Evolutionary conservation across 1,284 basidiomycete genomes (phyloP).

Genomic region (Hypsizygus ulmarius): DNA sequence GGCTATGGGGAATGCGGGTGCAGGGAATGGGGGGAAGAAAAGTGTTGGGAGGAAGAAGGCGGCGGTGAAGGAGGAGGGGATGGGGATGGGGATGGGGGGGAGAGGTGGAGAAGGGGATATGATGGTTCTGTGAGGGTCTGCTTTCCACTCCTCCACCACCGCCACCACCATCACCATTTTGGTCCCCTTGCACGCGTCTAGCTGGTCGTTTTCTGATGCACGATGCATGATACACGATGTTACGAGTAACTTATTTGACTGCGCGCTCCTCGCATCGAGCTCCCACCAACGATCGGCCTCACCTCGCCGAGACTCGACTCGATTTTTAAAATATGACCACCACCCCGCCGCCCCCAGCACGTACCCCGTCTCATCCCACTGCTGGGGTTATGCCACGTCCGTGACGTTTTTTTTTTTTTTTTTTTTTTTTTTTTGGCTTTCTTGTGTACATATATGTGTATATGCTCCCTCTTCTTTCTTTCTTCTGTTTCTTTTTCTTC

Average conservation of each 20-base stretch:
- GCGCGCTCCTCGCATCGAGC: background rate
- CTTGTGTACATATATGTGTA: background rate
- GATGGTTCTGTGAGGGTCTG: constrained; percentile 19
- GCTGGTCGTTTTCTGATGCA: too few species aligned
- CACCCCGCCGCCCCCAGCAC: background rate
- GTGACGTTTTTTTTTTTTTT: background rate
- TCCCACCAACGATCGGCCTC: background rate
- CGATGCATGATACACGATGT: background rate
- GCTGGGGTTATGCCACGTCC: background rate
- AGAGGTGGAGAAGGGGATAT: constrained; percentile 13
- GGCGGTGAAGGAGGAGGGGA: constrained; percentile 1
- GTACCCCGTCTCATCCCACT: background rate
- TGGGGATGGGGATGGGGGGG: constrained; percentile 13
- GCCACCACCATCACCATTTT: background rate
- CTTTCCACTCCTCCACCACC: too few species aligned
- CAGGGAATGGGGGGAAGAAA: constrained; percentile 4
- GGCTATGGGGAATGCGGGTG: background rate
- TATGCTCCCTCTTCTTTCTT: background rate
- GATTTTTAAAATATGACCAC: too few species aligned
- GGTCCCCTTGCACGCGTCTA: constrained; percentile 1
- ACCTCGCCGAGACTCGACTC: too few species aligned
- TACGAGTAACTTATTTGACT: background rate
- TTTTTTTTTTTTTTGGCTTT: background rate
- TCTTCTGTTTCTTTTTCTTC: background rate
- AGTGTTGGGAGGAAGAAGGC: constrained; percentile 7